These are phyloP conservation scores for Cyclotella cryptica DNA, from an alignment of 108 stramenopile species.

Conservation along the genomic window DNA sequence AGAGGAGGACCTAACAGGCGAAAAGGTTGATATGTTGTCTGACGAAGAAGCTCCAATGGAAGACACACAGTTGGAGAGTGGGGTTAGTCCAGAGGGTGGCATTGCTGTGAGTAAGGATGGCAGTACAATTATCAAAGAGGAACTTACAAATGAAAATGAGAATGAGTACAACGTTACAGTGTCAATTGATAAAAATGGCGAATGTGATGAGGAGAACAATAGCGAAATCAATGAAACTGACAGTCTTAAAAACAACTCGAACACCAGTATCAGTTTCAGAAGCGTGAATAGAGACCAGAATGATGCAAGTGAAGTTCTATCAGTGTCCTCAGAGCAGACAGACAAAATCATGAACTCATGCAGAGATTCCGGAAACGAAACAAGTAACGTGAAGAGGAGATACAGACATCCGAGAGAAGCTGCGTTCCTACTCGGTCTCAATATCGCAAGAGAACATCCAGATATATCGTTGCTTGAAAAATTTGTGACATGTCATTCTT, in stretches of 20 bases:
- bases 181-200: too few relatives aligned
- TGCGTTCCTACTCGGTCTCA: conserved; percentile 67
- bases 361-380: neutral
- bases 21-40: too few relatives aligned
- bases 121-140: too few relatives aligned
- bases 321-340: conserved; percentile 3
- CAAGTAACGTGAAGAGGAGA: neutral
- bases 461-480: conserved; percentile 58
- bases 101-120: too few relatives aligned
- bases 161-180: too few relatives aligned
- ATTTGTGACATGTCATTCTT: conserved; percentile 22
- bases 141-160: too few relatives aligned
- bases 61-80: too few relatives aligned
- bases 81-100: too few relatives aligned
- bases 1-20: too few relatives aligned
- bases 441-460: conserved; percentile 80
- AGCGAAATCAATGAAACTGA: neutral
- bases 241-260: too few relatives aligned
- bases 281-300: neutral
- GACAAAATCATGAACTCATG: neutral
- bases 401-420: conserved; percentile 28
- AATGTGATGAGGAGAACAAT: neutral
- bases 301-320: neutral
- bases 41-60: too few relatives aligned
- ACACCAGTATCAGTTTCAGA: too few relatives aligned